phyloP scores from a whole-genome alignment of 257 asterid genomes.

The Verbascum thapsus region DNA sequence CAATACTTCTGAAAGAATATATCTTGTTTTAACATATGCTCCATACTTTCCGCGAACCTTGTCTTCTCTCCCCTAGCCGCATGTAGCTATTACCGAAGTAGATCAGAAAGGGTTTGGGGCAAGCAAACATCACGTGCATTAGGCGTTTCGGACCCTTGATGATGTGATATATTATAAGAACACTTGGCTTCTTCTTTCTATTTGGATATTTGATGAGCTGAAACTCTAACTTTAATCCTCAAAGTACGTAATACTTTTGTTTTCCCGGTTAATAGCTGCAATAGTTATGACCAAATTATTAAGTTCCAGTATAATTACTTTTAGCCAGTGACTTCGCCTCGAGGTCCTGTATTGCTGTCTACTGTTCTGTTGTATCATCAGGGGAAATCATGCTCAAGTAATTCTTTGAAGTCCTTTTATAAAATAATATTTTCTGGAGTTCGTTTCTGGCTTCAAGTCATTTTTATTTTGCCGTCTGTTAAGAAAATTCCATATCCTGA shows the following conservation, averaged over 20 bases:
- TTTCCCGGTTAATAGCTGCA: slow-evolving; percentile 15
- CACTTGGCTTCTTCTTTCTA: background rate
- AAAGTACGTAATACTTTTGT: slow-evolving; percentile 6
- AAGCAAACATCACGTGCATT: slow-evolving; percentile 8
- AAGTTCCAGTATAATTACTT: background rate
- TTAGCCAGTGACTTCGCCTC: slow-evolving; percentile 5
- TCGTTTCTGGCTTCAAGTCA: background rate
- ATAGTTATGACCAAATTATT: slow-evolving; percentile 6
- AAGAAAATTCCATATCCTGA: slow-evolving; percentile 6
- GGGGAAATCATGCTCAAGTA: background rate
- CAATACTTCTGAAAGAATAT: background rate
- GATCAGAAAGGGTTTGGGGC: background rate
- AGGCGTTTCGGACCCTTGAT: slow-evolving; percentile 13
- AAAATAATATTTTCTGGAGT: slow-evolving; percentile 3
- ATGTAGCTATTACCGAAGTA: slow-evolving; percentile 20
- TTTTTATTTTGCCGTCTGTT: background rate
- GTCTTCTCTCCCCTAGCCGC: background rate
- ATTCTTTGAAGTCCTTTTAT: slow-evolving; percentile 16
- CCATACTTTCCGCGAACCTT: background rate
- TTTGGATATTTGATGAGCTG: slow-evolving; percentile 12
- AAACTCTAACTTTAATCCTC: slow-evolving; percentile 3
- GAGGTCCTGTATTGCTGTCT: slow-evolving; percentile 10
- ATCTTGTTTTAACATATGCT: background rate
- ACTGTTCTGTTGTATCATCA: slow-evolving; percentile 7
- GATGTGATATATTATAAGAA: background rate